Percentiles rank a stretch among this genome's conserved stretches.
These are phyloP conservation scores for Cenchrus fungigraminus DNA, from an alignment of 176 grass and related monocot species.

Conservation along the genomic window DNA sequence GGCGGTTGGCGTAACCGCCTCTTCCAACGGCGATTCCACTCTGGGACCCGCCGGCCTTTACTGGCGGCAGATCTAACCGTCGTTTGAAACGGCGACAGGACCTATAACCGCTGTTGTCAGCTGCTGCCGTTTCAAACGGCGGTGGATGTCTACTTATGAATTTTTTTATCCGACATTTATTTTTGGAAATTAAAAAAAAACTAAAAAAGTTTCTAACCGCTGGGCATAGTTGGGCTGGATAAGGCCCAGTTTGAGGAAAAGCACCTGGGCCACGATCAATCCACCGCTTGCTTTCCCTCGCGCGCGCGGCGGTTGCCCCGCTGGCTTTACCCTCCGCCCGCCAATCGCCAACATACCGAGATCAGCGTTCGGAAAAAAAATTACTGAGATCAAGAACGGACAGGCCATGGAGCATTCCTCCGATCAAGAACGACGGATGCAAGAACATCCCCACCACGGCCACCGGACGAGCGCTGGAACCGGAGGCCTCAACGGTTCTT, in stretches of 20 bases:
- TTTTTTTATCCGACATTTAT: too few species aligned
- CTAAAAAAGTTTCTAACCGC: too few species aligned
- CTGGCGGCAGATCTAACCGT: too few species aligned
- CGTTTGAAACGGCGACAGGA: too few species aligned
- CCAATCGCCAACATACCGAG: neutral
- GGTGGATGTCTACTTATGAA: too few species aligned
- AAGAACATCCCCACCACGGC: neutral
- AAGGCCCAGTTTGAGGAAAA: neutral
- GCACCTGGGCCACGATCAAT: neutral
- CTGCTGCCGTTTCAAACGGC: too few species aligned
- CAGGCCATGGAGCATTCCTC: neutral
- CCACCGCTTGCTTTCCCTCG: neutral
- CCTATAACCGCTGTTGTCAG: too few species aligned
- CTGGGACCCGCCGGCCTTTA: too few species aligned
- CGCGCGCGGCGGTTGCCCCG: neutral
- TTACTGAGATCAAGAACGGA: neutral
- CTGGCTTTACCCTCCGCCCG: neutral
- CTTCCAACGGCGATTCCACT: too few species aligned
- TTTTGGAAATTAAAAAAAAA: too few species aligned
- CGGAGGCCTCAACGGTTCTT: neutral
- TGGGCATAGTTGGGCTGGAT: neutral
- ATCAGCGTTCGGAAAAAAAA: too few species aligned
- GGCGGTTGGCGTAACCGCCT: too few species aligned
- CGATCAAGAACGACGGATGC: slow-evolving; percentile 1
- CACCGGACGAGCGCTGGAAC: neutral